These are phyloP conservation scores for Lentinula novae-zelandiae DNA, from an alignment of 1,284 basidiomycete genomes.

Conservation along the genomic window DNA sequence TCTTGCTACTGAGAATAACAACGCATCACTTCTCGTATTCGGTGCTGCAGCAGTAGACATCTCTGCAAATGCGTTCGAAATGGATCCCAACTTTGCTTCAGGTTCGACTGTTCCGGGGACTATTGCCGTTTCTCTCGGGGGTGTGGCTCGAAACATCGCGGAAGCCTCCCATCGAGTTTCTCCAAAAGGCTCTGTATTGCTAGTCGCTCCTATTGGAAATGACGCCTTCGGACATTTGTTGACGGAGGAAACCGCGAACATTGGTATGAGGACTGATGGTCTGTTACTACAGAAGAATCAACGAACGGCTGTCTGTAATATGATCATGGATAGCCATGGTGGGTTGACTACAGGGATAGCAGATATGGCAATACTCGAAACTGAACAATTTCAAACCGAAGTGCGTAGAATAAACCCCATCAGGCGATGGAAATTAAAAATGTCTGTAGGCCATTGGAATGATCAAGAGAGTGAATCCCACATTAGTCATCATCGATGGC, in stretches of 20 bases:
- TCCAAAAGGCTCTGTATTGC: conserved; percentile 35
- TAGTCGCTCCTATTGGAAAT: conserved; percentile 62
- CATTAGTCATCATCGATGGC: conserved; percentile 77
- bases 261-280: conserved; percentile 84
- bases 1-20: background rate
- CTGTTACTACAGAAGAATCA: conserved; percentile 41
- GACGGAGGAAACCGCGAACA: conserved; percentile 45
- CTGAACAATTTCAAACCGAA: background rate
- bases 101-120: conserved; percentile 82
- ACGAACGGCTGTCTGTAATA: conserved; percentile 79
- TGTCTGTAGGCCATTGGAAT: conserved; percentile 37
- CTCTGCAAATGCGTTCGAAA: conserved; percentile 43
- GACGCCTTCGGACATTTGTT: conserved; percentile 73
- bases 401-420: background rate
- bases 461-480: conserved; percentile 43
- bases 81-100: conserved; percentile 29
- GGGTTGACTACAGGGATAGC: conserved; percentile 83
- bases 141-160: conserved; percentile 93
- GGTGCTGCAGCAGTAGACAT: conserved; percentile 89
- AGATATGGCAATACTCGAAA: conserved; percentile 80
- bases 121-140: conserved; percentile 77
- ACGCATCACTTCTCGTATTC: conserved; percentile 56
- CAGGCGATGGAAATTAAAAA: background rate
- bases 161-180: conserved; percentile 76
- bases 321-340: conserved; percentile 74